phyloP scores from a whole-genome alignment of 2,329 filamentous ascomycete genomes.

The Neurospora sp. region DNA sequence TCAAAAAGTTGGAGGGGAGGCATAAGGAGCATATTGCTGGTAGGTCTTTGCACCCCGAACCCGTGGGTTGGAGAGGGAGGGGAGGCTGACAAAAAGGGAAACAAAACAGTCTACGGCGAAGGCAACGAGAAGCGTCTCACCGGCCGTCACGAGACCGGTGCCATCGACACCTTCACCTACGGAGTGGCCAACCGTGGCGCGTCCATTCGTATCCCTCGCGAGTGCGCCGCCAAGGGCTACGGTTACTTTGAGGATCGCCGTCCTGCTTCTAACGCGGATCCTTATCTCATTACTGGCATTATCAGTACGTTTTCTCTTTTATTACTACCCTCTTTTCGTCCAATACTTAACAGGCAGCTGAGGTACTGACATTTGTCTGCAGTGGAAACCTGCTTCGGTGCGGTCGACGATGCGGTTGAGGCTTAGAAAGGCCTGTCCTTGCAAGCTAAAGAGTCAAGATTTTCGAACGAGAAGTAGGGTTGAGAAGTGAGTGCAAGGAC shows the following conservation, averaged over 20 bases:
- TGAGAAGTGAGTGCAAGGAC: not conserved
- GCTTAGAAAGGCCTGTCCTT: not conserved
- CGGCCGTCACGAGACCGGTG: constrained; percentile 83
- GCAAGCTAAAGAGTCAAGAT: not conserved
- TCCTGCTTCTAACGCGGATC: constrained; percentile 68
- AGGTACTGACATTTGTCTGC: not conserved
- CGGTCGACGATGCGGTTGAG: not conserved
- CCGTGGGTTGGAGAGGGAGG: too few relatives aligned
- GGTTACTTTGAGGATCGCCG: constrained; percentile 49
- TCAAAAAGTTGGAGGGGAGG: constrained; percentile 64
- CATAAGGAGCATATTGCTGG: constrained; percentile 68
- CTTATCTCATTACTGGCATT: constrained; percentile 55
- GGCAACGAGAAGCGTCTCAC: constrained; percentile 91
- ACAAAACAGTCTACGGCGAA: constrained; percentile 55
- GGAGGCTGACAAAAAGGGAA: too few relatives aligned
- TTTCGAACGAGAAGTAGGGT: not conserved
- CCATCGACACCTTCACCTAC: constrained; percentile 85
- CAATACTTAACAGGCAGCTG: not conserved
- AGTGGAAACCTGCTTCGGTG: not conserved
- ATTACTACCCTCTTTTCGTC: not conserved
- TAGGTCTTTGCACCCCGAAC: too few relatives aligned
- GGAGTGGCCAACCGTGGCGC: constrained; percentile 92
- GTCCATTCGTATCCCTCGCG: constrained; percentile 67
- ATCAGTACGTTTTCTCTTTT: constrained; percentile 12
- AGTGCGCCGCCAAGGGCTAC: constrained; percentile 68